Evolutionary conservation across 208 protist genomes (phyloP), one percentile per base, ranked within the genome.

Genomic region (Crithidia brevicula): DNA sequence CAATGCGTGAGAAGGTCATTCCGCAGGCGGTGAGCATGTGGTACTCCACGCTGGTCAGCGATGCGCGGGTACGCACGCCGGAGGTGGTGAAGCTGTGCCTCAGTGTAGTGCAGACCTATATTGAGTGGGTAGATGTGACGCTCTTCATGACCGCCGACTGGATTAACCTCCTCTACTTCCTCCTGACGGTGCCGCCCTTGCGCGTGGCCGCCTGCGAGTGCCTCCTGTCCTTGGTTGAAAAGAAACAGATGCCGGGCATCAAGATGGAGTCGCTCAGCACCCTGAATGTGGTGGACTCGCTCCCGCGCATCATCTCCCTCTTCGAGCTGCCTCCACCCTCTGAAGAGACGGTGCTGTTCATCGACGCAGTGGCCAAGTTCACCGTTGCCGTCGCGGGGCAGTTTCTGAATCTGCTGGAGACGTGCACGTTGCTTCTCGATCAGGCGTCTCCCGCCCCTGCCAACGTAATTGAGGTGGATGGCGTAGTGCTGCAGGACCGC

Each of bases 151-250:
- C 79, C 6, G 57, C 74, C 4, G 75, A 88, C 27, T 93, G 87
- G 87, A 87, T 92, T 38, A 80, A 91, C 43, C 53, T 95, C 33
- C 62, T 95, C 3, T 85, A 90, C 77, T 91, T 88, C 38, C 47
- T 92, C 15, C n/a, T 87, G 5, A 79, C 80, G 0, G 64, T 77
- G 15, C 61, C 72, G 6, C 58, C 77, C 10, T 38, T 83, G 53
- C 75, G 82, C 18, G 57, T 74, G 15, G 77, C 77, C 3, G 89
- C 83, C 22, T 89, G 78, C 57, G 86, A 86, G 59, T 92, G 86
- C 33, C 36, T 95, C 4, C 56, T 81, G 22, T 77, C 81, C 20
- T 65, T 95, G 18, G 82, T 91, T 9, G 78, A 79, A 46, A 95
- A 95, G 72, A 95, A 95, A 66, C 89, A 95, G 67, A 63, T 91